Percentiles rank a stretch among this genome's conserved stretches.
These are phyloP conservation scores for Rhododendron mucronatum DNA, from an alignment of 148 eudicot genomes.

Conservation along the genomic window DNA sequence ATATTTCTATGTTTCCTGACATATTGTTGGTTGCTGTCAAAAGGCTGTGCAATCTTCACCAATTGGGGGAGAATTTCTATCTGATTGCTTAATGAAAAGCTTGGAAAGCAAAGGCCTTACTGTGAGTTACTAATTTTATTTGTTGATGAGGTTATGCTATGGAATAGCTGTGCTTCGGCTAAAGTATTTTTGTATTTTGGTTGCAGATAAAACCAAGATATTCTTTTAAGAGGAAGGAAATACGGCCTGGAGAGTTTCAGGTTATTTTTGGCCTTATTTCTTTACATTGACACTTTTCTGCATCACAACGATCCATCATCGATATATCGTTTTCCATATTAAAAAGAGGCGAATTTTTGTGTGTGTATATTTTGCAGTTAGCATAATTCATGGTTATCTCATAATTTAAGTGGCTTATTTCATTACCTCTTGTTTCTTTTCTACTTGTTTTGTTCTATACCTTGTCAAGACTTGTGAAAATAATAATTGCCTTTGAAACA, in stretches of 20 bases:
- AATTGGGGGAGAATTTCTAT: conserved; percentile 87
- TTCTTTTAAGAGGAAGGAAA: conserved; percentile 92
- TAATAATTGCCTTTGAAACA: neutral
- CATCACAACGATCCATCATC: neutral
- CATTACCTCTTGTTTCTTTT: neutral
- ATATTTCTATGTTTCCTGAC: neutral
- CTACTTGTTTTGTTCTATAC: neutral
- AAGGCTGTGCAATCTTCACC: conserved; percentile 85
- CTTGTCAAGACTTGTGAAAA: neutral
- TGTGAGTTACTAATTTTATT: conserved; percentile 41
- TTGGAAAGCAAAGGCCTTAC: conserved; percentile 89
- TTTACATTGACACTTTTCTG: neutral
- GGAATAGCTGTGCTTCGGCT: neutral
- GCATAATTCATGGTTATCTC: neutral
- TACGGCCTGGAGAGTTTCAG: conserved; percentile 95
- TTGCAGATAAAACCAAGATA: conserved; percentile 91
- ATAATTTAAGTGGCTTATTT: neutral
- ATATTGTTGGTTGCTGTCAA: conserved; percentile 3
- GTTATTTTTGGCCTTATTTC: conserved; percentile 28
- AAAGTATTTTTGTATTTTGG: conserved; percentile 4
- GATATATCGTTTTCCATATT: neutral
- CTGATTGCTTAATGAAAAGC: conserved; percentile 96
- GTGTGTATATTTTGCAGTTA: neutral
- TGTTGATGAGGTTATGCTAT: neutral
- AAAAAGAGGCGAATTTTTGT: neutral